Base-by-base conservation (phyloP, 1,139 yeast species). In the Taphrina pruni region DNA sequence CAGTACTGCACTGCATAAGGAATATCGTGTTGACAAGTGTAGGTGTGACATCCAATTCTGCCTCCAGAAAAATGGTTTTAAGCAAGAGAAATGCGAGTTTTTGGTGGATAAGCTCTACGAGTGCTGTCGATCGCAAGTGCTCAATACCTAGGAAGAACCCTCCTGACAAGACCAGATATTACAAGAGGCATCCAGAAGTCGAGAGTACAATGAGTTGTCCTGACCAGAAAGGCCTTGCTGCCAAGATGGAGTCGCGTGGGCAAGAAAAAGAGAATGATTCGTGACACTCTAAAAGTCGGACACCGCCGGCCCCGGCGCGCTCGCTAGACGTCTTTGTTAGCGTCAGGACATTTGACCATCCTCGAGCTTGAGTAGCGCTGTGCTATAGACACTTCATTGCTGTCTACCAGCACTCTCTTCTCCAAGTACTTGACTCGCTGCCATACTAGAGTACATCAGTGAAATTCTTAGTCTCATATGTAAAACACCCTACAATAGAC, bases 391-490 rank as follows among this genome's bases (percentile, higher is more conserved):
- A 4, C 52, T 7, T 54, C 43, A 58, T 45, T 45, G 54, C 43
- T 58, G 62, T 32, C 62, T 21, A 41, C 62, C 62, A 9, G 60
- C 51, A 46, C 62, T 60, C 64, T 70, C 71, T 41, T 70, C 71
- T 12, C 69, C 89, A 75, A 86, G 85, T n/a, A 85, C 87, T 55
- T 82, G 81, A 73, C 86, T 87, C 73, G 87, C 83, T 4, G 88
- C 88, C 88, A 86, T 86, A 74, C 81, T 79, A 55, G 17, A 38
- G 8, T 39, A 48, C 12, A n/a, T 43, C 51, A 51, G 45, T 46
- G 38, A 14, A 65, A 68, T 56, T 9, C 17, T 21, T 3, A 11
- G 11, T 46, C 9, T n/a, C 20, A 17, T 26, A n/a, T 36, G 45
- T 11, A 38, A 41, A 39, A 17, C 38, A 20, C 17, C 55, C 8